These are phyloP conservation scores for Tetrapisispora phaffii DNA, from an alignment of 805 yeast genomes.

Conservation along the genomic window DNA sequence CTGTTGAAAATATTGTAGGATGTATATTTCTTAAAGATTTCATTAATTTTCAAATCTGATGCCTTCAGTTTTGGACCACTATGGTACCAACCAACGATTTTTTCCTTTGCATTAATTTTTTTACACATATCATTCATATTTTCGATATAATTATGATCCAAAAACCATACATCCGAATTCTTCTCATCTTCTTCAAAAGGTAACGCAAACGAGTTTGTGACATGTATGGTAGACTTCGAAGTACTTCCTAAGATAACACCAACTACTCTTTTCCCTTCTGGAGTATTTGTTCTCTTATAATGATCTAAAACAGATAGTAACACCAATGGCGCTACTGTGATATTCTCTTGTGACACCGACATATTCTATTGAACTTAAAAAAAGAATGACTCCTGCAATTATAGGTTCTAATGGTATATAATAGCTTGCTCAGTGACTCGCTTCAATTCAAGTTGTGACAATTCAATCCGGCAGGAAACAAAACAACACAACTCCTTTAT, in stretches of 20 bases:
- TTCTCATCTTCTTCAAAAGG: conserved; percentile 97
- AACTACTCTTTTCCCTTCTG: conserved; percentile 70
- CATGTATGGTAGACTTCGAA: conserved; percentile 44
- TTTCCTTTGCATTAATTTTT: conserved; percentile 94
- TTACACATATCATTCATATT: conserved; percentile 96
- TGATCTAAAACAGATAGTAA: conserved; percentile 91
- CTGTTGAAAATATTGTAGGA: conserved; percentile 1
- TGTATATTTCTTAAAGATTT: conserved; percentile 66
- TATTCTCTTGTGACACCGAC: conserved; percentile 36
- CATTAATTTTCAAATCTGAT: conserved; percentile 86
- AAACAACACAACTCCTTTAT: too few relatives aligned
- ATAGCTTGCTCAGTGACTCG: too few relatives aligned
- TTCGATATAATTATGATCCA: conserved; percentile 93
- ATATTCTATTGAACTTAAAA: background rate
- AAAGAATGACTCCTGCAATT: too few relatives aligned
- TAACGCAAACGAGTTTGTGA: conserved; percentile 89
- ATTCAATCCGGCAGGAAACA: too few relatives aligned
- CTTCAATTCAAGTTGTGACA: too few relatives aligned
- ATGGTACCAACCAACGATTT: conserved; percentile 97
- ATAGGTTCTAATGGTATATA: too few relatives aligned
- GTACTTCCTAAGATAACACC: conserved; percentile 90
- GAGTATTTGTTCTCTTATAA: conserved; percentile 74
- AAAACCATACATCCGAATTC: conserved; percentile 87
- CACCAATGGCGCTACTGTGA: conserved; percentile 91
- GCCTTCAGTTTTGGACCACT: conserved; percentile 88